Evolutionary conservation across 2,329 filamentous ascomycete species (phyloP).

Genomic region (Helotiales sp.): DNA sequence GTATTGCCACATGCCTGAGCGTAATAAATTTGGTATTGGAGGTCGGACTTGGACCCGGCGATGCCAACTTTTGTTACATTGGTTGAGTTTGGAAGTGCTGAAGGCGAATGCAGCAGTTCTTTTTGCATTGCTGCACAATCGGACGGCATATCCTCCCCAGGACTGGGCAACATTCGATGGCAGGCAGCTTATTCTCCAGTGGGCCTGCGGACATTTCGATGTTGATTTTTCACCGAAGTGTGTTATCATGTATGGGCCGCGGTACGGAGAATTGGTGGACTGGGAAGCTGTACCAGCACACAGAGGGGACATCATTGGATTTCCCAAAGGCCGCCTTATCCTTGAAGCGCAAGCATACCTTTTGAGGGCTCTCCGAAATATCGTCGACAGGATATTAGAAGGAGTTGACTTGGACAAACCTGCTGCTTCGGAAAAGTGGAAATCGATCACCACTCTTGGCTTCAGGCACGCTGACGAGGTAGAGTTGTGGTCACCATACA

Average conservation of each 20-base stretch:
- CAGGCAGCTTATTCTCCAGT: background rate
- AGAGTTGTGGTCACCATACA: background rate
- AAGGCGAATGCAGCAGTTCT: background rate
- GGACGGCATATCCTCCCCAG: background rate
- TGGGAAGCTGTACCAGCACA: slow-evolving; percentile 7
- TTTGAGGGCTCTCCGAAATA: background rate
- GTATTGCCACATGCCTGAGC: background rate
- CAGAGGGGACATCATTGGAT: slow-evolving; percentile 11
- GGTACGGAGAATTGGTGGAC: slow-evolving; percentile 4
- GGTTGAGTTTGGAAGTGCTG: background rate
- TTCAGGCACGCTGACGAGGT: background rate
- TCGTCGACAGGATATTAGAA: slow-evolving; percentile 7
- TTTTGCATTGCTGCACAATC: slow-evolving; percentile 2
- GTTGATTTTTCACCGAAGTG: background rate
- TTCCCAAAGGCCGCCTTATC: slow-evolving; percentile 13
- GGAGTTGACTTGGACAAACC: background rate
- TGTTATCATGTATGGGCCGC: slow-evolving; percentile 7
- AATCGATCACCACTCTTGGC: background rate
- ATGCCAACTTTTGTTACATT: background rate
- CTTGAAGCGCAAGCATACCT: slow-evolving; percentile 17
- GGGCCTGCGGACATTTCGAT: background rate
- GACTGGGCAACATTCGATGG: slow-evolving; percentile 8
- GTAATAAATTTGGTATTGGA: background rate
- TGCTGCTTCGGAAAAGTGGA: background rate
- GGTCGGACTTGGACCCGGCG: background rate